Evolutionary conservation across 169 alveolate genomes (phyloP).

Genomic region (Neospora caninum): DNA sequence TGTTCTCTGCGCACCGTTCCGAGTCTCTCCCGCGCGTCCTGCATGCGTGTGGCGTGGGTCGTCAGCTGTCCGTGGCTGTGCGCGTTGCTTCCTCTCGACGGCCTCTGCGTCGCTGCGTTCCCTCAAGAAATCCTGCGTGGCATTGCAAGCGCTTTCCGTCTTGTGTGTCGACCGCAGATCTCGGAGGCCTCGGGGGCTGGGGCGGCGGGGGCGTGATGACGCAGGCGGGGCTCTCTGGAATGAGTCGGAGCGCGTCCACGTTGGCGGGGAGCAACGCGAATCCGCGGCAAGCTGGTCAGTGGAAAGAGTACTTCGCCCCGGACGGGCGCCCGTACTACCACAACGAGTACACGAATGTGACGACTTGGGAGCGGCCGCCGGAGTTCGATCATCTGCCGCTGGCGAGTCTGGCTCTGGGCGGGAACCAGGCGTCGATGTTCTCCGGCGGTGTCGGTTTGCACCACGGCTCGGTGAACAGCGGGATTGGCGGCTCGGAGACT

Average conservation of each 20-base stretch:
- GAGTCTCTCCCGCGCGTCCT: no score
- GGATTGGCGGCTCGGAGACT: conserved; percentile 35
- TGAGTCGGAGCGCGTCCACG: neutral
- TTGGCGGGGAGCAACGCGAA: conserved; percentile 54
- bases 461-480: conserved; percentile 6
- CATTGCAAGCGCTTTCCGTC: no score
- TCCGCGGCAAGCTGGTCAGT: conserved; percentile 67
- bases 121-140: no score
- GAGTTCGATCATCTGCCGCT: conserved; percentile 78
- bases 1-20: no score
- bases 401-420: conserved; percentile 9
- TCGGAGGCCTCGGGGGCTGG: neutral
- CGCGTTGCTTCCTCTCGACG: no score
- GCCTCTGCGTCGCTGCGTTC: no score
- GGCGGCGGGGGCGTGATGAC: neutral
- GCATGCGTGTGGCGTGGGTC: no score
- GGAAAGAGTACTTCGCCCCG: conserved; percentile 62
- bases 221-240: conserved; percentile 24
- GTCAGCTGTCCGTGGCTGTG: no score
- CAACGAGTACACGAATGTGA: conserved; percentile 75
- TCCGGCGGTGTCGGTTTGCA: conserved; percentile 16
- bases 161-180: neutral
- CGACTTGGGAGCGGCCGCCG: conserved; percentile 93
- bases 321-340: conserved; percentile 67
- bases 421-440: neutral